phyloP scores from a whole-genome alignment of 2,329 filamentous ascomycete species.

The Daldinia sp. region DNA sequence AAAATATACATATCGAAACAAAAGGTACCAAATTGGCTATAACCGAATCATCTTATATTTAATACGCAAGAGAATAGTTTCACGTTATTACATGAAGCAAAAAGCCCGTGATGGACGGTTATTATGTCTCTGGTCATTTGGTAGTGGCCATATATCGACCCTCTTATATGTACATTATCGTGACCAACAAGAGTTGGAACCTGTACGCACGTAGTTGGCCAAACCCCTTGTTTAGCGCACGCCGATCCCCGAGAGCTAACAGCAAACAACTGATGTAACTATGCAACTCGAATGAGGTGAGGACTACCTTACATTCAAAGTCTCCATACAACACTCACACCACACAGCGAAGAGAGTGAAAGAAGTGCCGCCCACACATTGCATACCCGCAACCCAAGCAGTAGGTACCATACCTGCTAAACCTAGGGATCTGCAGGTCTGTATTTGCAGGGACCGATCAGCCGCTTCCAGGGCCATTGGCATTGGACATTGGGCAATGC shows the following conservation, averaged over 20 bases:
- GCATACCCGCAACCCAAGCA: slow-evolving; percentile 34
- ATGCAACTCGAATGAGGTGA: slow-evolving; percentile 9
- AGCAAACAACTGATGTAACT: slow-evolving; percentile 22
- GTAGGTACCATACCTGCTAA: slow-evolving; percentile 29
- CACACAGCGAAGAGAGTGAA: no score
- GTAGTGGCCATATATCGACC: neutral
- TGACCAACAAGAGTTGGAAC: neutral
- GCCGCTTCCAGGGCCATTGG: slow-evolving; percentile 26
- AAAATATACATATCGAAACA: neutral
- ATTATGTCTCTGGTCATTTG: neutral
- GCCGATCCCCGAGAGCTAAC: slow-evolving; percentile 21
- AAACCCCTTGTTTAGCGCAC: slow-evolving; percentile 5
- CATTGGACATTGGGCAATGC: slow-evolving; percentile 29
- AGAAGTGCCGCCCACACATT: slow-evolving; percentile 31
- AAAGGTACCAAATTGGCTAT: neutral
- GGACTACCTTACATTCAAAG: neutral
- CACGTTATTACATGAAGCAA: neutral
- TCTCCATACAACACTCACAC: slow-evolving; percentile 13
- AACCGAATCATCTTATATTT: no score
- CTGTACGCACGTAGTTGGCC: slow-evolving; percentile 5
- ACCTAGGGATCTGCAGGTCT: slow-evolving; percentile 28
- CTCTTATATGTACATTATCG: neutral
- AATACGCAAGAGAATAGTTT: neutral
- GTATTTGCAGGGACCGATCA: slow-evolving; percentile 34
- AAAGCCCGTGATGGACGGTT: no score